Conservation (phyloP, 257 asterid genomes). For the Galeopsis tetrahit region DNA sequence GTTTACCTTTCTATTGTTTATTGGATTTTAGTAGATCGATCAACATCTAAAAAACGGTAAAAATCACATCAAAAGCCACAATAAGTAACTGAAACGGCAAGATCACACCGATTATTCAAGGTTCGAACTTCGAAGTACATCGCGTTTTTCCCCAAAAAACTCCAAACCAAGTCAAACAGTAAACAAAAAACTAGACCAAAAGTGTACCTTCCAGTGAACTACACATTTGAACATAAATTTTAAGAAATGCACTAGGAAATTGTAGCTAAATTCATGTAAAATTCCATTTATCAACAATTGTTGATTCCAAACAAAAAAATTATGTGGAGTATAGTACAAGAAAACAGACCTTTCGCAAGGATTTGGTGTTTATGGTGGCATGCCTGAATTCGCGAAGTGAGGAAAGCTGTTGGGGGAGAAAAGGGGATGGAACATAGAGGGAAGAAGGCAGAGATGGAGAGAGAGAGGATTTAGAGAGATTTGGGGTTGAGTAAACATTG, state of each 20-base stretch:
- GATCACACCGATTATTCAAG: constrained; percentile 15
- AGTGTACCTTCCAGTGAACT: not conserved
- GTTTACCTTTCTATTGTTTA: not conserved
- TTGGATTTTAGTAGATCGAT: not conserved
- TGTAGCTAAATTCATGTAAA: not conserved
- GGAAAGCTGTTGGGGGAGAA: constrained; percentile 34
- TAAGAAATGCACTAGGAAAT: not conserved
- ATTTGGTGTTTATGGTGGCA: constrained; percentile 28
- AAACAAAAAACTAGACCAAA: constrained; percentile 17
- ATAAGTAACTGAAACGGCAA: constrained; percentile 1
- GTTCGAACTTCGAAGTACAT: constrained; percentile 17
- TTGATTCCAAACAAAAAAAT: not conserved
- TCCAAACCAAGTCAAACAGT: constrained; percentile 26
- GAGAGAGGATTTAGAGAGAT: constrained; percentile 23
- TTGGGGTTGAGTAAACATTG: constrained; percentile 35
- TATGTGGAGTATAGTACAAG: not conserved
- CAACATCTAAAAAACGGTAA: constrained; percentile 13
- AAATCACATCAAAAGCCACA: constrained; percentile 6
- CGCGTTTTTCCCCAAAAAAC: constrained; percentile 18
- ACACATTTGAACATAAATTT: constrained; percentile 14
- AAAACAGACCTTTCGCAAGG: constrained; percentile 39
- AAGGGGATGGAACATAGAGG: constrained; percentile 34
- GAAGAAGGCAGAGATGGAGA: constrained; percentile 36
- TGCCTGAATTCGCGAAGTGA: constrained; percentile 33
- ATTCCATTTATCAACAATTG: constrained; percentile 15